Conservation (phyloP, 2,329 filamentous ascomycete species). For the Fusarium sp. region DNA sequence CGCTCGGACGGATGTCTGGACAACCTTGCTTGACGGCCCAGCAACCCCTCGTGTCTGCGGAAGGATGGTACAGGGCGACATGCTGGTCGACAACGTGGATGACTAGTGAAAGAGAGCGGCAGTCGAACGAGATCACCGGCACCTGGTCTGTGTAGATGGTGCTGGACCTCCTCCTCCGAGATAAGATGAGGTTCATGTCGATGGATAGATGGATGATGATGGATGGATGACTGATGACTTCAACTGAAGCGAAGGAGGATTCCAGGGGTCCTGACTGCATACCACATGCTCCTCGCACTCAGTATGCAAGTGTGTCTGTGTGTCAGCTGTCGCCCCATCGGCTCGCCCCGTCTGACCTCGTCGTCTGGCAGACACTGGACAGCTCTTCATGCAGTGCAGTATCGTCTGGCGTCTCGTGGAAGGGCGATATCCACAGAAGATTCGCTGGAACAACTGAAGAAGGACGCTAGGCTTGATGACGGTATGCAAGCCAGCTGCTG, state of each 20-base stretch:
- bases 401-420: conserved; percentile 8
- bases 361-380: not conserved
- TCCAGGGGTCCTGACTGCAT: conserved; percentile 1
- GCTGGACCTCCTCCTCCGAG: not conserved
- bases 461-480: conserved; percentile 23
- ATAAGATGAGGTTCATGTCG: not conserved
- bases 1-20: conserved; percentile 31
- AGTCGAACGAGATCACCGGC: conserved; percentile 4
- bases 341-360: conserved; percentile 10
- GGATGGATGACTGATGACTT: not conserved
- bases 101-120: not conserved
- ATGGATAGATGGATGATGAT: too few relatives aligned
- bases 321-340: conserved; percentile 2
- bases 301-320: conserved; percentile 5
- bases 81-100: not conserved
- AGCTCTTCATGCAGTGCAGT: not conserved
- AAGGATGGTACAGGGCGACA: conserved; percentile 1
- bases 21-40: conserved; percentile 7
- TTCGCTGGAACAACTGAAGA: conserved; percentile 30
- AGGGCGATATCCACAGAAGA: conserved; percentile 23
- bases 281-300: not conserved
- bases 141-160: not conserved
- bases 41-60: conserved; percentile 14
- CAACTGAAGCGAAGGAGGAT: not conserved
- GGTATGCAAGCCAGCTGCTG: conserved; percentile 19